phyloP scores from a whole-genome alignment of 129 eudicot genomes.

The Arctium lappa region DNA sequence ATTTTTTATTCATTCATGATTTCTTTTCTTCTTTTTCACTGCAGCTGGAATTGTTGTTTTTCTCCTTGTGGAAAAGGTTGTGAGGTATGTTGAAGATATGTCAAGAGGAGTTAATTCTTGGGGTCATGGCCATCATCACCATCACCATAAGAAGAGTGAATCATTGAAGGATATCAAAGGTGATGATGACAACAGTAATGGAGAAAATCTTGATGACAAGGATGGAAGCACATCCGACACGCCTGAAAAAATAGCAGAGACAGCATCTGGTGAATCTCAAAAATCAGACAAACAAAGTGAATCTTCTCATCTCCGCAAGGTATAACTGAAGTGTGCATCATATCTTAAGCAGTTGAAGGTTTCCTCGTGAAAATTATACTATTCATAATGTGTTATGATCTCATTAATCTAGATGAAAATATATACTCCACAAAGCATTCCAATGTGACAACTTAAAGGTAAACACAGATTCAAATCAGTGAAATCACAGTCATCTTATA shows the following conservation, averaged over 20 bases:
- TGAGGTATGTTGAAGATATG: constrained; percentile 81
- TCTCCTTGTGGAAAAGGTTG: constrained; percentile 86
- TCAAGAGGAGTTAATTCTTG: constrained; percentile 54
- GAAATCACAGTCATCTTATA: no score
- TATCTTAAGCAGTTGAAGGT: background rate
- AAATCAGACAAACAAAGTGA: constrained; percentile 34
- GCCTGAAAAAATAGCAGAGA: constrained; percentile 21
- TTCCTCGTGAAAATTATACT: background rate
- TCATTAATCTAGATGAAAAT: no score
- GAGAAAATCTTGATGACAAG: constrained; percentile 9
- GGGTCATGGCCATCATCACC: constrained; percentile 78
- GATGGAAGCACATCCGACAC: constrained; percentile 7
- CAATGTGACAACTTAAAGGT: no score
- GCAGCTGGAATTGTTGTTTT: constrained; percentile 93
- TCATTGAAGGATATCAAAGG: constrained; percentile 43
- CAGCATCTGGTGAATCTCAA: constrained; percentile 27
- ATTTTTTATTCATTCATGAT: background rate
- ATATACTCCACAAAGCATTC: no score
- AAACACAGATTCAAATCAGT: no score
- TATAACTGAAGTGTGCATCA: constrained; percentile 23
- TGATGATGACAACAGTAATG: constrained; percentile 31
- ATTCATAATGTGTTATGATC: no score
- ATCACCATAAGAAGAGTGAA: constrained; percentile 60
- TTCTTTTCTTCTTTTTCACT: constrained; percentile 12
- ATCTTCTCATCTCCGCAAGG: constrained; percentile 59